Evolutionary conservation across 495 filamentous ascomycete genomes (phyloP).

Genomic region (Podospora sp.): DNA sequence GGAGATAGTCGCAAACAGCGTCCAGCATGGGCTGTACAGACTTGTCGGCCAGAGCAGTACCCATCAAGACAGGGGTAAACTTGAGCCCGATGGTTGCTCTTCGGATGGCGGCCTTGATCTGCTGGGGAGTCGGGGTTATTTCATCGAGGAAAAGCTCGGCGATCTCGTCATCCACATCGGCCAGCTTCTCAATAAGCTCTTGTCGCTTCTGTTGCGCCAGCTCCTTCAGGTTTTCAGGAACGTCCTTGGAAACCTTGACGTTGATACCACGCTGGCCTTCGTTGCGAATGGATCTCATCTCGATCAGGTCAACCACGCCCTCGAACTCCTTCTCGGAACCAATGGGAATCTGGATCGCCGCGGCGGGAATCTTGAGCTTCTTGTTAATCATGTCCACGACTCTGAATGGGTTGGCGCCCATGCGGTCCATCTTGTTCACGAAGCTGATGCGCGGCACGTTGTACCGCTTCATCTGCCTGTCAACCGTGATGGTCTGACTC

Average conservation of each 20-base stretch:
- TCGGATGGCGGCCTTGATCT: conserved; percentile 89
- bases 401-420: conserved; percentile 98
- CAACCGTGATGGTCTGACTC: conserved; percentile 96
- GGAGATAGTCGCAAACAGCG: conserved; percentile 93
- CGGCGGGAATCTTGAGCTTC: conserved; percentile 89
- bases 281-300: conserved; percentile 92
- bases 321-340: conserved; percentile 89
- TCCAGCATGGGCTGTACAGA: conserved; percentile 96
- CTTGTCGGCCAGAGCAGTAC: conserved; percentile 92
- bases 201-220: conserved; percentile 76
- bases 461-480: conserved; percentile 98
- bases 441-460: conserved; percentile 95
- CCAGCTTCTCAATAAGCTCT: conserved; percentile 90
- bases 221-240: conserved; percentile 74
- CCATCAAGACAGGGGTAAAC: conserved; percentile 96
- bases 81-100: conserved; percentile 83
- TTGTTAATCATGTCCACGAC: conserved; percentile 95
- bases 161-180: conserved; percentile 98
- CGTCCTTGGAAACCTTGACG: conserved; percentile 69
- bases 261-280: conserved; percentile 78
- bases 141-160: conserved; percentile 96
- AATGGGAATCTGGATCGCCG: conserved; percentile 94
- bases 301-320: conserved; percentile 91
- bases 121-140: conserved; percentile 67
- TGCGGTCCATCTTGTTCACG: conserved; percentile 99